Conservation (phyloP, 2,329 filamentous ascomycete species). For the Aspergillus sp. region DNA sequence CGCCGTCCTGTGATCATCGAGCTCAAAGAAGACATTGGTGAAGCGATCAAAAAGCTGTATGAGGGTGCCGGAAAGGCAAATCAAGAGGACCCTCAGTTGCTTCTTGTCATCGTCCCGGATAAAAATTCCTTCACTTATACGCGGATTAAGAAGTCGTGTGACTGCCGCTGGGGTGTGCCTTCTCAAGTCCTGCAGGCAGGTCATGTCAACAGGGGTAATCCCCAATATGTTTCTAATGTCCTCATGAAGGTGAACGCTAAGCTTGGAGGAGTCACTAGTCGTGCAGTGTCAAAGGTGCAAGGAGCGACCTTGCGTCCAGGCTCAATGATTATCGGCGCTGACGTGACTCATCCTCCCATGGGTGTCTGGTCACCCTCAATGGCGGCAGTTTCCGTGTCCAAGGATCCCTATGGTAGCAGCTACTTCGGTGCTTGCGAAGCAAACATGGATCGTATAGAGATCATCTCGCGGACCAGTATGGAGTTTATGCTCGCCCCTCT, state of each 20-base stretch:
- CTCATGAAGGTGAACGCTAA: constrained; percentile 97
- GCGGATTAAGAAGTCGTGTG: constrained; percentile 83
- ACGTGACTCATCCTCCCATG: constrained; percentile 81
- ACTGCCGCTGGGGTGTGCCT: constrained; percentile 79
- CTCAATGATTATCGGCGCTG: constrained; percentile 85
- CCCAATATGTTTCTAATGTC: constrained; percentile 91
- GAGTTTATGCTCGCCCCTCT: constrained; percentile 66
- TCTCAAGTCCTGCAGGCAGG: constrained; percentile 77
- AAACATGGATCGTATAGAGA: constrained; percentile 80
- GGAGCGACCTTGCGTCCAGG: constrained; percentile 37
- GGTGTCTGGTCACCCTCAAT: constrained; percentile 70
- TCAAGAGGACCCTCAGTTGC: constrained; percentile 64
- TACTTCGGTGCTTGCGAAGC: constrained; percentile 80
- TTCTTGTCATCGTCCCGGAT: constrained; percentile 75
- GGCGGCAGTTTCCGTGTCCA: constrained; percentile 82
- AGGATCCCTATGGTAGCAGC: constrained; percentile 68
- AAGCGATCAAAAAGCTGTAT: constrained; percentile 59
- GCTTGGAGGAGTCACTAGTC: constrained; percentile 76
- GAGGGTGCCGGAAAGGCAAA: constrained; percentile 58
- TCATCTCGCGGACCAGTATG: constrained; percentile 69
- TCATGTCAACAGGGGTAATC: constrained; percentile 69
- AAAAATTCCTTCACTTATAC: constrained; percentile 74
- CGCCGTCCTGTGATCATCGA: constrained; percentile 49
- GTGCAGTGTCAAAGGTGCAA: constrained; percentile 48
- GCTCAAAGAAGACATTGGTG: constrained; percentile 49